These are phyloP conservation scores for Aspergillus ibericus DNA, from an alignment of 2,329 filamentous ascomycete species.

Conservation along the genomic window DNA sequence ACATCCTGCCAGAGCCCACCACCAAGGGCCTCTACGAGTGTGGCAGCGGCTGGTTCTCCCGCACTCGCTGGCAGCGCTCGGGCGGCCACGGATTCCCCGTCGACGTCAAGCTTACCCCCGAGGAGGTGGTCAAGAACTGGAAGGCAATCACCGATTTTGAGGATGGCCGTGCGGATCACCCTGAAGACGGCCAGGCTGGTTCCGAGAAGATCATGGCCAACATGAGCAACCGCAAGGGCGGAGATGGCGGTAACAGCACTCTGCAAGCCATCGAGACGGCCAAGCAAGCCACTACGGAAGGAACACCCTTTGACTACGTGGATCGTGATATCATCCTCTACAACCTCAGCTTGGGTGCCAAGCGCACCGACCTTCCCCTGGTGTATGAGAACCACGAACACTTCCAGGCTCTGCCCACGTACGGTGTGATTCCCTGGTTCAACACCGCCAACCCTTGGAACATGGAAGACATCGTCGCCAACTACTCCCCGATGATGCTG, in stretches of 20 bases:
- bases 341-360: constrained; percentile 91
- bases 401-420: constrained; percentile 94
- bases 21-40: constrained; percentile 92
- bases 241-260: constrained; percentile 61
- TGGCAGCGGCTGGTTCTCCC: constrained; percentile 88
- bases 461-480: constrained; percentile 80
- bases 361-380: constrained; percentile 80
- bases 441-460: constrained; percentile 77
- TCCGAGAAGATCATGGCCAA: constrained; percentile 81
- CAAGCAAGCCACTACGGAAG: constrained; percentile 68
- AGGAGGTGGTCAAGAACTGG: constrained; percentile 77
- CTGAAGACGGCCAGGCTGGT: constrained; percentile 73
- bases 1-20: constrained; percentile 78
- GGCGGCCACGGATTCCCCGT: constrained; percentile 90
- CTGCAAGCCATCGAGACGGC: constrained; percentile 74
- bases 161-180: constrained; percentile 82
- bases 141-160: constrained; percentile 82
- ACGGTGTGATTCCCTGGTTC: constrained; percentile 93
- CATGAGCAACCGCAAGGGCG: constrained; percentile 69
- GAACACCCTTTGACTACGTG: constrained; percentile 77
- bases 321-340: constrained; percentile 92
- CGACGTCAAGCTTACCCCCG: constrained; percentile 77
- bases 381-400: constrained; percentile 88
- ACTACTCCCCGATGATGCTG: constrained; percentile 98
- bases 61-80: constrained; percentile 91